Evolutionary conservation across 1,284 basidiomycete species (phyloP).

Genomic region (Mycena sp.): DNA sequence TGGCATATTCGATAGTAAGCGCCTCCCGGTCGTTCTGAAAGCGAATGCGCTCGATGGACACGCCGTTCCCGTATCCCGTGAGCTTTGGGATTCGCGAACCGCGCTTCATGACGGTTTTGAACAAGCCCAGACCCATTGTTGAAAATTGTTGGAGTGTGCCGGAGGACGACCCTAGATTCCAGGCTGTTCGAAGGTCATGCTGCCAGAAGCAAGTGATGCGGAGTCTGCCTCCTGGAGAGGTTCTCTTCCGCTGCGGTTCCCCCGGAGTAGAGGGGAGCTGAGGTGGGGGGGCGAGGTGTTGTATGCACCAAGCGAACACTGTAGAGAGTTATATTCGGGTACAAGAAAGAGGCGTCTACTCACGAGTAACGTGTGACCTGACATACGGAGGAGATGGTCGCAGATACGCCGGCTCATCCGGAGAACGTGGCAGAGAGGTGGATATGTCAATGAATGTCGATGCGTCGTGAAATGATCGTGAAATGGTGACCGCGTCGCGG

Average conservation of each 20-base stretch:
- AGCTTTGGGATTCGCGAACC: conserved; percentile 83
- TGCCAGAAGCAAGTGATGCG: conserved; percentile 95
- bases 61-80: conserved; percentile 83
- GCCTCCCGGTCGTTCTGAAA: conserved; percentile 89
- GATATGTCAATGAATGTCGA: conserved; percentile 92
- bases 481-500: conserved; percentile 93
- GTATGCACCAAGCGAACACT: conserved; percentile 96
- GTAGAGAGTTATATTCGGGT: conserved; percentile 33
- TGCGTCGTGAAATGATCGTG: conserved; percentile 84
- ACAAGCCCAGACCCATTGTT: conserved; percentile 83
- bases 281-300: conserved; percentile 64
- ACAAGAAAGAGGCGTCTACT: conserved; percentile 44
- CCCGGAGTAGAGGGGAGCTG: conserved; percentile 44
- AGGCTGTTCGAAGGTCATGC: conserved; percentile 92
- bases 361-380: conserved; percentile 87
- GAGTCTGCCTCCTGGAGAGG: conserved; percentile 54
- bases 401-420: conserved; percentile 93
- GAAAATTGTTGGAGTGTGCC: conserved; percentile 79
- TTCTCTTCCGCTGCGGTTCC: conserved; percentile 48
- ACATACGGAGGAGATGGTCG: conserved; percentile 96
- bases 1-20: conserved; percentile 86
- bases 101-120: conserved; percentile 81
- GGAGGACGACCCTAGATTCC: conserved; percentile 78
- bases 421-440: conserved; percentile 93
- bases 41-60: conserved; percentile 80